Base-by-base conservation (phyloP, 768 basidiomycete species). In the Tephrocybe rancida region DNA sequence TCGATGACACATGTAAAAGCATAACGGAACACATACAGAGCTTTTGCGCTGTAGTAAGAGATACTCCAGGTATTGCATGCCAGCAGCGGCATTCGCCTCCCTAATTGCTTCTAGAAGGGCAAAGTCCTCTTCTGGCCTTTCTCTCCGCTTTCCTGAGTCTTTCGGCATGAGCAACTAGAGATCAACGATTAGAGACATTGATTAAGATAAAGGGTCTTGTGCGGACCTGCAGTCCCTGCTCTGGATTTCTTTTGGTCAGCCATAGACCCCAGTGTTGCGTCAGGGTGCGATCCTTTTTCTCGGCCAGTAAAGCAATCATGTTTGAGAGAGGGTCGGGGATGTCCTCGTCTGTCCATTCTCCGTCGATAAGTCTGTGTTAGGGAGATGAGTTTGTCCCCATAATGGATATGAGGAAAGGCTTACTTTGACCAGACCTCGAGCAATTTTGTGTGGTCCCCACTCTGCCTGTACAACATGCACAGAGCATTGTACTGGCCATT, bases 231-330 rank as follows among this genome's bases (percentile, higher is more conserved):
- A 97, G 67, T 3, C 87, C 92, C 39, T 79, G 81, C 22, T 88
- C 85, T 0, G 83, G 73, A 67, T 91, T 85, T 32, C 79, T 78
- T 58, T 79, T 82, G 2, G 85, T 78, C 19, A 97, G 70, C 94
- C 95, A 96, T 7, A 91, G 70, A 2, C 83, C 88, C 85, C 93
- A 95, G 47, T 81, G 78, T 56, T 88, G 85, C 3, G 84, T 81
- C 48, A 93, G 62, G 2, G 71, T 62, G 22, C 82, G 80, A 61
- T 91, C 86, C 53, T 76, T 81, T 54, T 79, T 81, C 41, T 81
- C 78, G 5, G 68, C 73, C 4, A 95, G 69, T 13, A 89, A 65
- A 9, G 71, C 59, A 29, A 88, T 71, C 70, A 90, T 83, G 51
- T 84, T 76, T 1, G 75, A 72, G 5, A 87, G 62, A 1, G 91